These are phyloP conservation scores for Sequoia sempervirens DNA, from an alignment of 75 land plant genomes.

Conservation along the genomic window DNA sequence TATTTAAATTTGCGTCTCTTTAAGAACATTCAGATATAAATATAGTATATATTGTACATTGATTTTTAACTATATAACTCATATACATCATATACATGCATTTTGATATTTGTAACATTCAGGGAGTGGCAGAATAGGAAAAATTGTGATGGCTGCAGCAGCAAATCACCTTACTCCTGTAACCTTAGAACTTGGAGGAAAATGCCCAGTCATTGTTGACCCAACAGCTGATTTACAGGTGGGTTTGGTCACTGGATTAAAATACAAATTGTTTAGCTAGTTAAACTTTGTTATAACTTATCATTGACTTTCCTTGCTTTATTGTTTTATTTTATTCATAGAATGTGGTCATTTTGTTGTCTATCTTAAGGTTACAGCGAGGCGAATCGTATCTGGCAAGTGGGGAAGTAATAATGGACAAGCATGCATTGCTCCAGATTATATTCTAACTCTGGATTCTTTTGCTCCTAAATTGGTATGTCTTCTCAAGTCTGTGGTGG, in stretches of 20 bases:
- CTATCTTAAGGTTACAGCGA: conserved; percentile 58
- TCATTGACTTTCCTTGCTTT: background rate
- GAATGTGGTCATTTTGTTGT: conserved; percentile 1
- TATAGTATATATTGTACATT: background rate
- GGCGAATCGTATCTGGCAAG: conserved; percentile 75
- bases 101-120: conserved; percentile 4
- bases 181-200: conserved; percentile 92
- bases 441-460: conserved; percentile 61
- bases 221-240: conserved; percentile 67
- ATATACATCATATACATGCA: background rate
- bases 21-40: background rate
- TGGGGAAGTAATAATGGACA: conserved; percentile 93
- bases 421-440: conserved; percentile 91
- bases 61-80: background rate
- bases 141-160: conserved; percentile 90
- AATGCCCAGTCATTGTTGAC: conserved; percentile 84
- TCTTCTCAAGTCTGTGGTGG: background rate
- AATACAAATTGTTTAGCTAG: background rate
- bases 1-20: background rate
- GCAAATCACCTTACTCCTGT: conserved; percentile 98
- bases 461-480: conserved; percentile 77
- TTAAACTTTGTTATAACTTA: background rate
- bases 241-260: background rate
- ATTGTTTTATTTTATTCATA: background rate
- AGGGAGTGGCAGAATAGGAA: conserved; percentile 79